phyloP scores from a whole-genome alignment of 257 asterid genomes.

The Vinca minor region DNA sequence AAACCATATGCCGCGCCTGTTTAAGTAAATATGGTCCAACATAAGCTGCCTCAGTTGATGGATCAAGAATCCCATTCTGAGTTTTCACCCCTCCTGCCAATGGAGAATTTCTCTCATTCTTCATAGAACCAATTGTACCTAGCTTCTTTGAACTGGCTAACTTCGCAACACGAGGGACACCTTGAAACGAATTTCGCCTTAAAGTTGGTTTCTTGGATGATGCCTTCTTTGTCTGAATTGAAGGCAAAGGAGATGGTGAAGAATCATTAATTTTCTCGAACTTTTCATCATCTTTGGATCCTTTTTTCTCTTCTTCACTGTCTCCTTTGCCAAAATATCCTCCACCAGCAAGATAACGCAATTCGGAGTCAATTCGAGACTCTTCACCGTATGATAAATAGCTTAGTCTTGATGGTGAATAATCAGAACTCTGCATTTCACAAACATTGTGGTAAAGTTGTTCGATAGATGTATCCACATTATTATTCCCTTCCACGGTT shows the following conservation, averaged over 20 bases:
- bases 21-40: constrained; percentile 79
- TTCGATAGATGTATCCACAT: constrained; percentile 48
- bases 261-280: constrained; percentile 16
- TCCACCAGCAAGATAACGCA: constrained; percentile 72
- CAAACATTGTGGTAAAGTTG: constrained; percentile 66
- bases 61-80: constrained; percentile 29
- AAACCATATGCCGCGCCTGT: constrained; percentile 60
- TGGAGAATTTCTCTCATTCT: constrained; percentile 33
- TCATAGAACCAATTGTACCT: constrained; percentile 30
- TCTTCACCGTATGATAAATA: constrained; percentile 77
- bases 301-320: constrained; percentile 12
- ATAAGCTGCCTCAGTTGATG: constrained; percentile 34
- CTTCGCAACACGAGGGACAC: constrained; percentile 64
- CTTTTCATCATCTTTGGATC: constrained; percentile 18
- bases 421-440: constrained; percentile 89
- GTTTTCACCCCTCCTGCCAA: constrained; percentile 22
- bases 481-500: constrained; percentile 48
- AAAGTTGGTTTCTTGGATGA: constrained; percentile 12
- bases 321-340: constrained; percentile 34
- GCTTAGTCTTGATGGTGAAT: constrained; percentile 70
- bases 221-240: constrained; percentile 22
- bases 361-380: constrained; percentile 81
- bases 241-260: constrained; percentile 18
- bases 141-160: constrained; percentile 35
- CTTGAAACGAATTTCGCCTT: constrained; percentile 39